Evolutionary conservation across 2,329 filamentous ascomycete species (phyloP), one percentile per base, ranked within the genome.

Genomic region (Aspergillus sp.): DNA sequence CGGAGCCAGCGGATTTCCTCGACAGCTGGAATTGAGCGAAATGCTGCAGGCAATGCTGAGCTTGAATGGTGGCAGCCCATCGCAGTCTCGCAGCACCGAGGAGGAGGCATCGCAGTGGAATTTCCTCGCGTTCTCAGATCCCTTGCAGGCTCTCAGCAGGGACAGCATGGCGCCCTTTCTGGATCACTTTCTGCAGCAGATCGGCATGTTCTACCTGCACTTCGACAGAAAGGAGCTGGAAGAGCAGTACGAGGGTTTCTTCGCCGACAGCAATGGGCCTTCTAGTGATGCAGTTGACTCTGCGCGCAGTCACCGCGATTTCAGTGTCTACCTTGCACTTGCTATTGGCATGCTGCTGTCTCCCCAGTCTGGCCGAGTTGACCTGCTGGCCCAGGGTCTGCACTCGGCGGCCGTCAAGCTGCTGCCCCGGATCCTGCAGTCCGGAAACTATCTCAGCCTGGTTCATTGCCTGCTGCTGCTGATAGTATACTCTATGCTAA

Each of bases 401-500:
- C 36, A 58, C 57, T 53, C 57, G 53, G 30, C 56, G 22, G 36
- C 48, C 9, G 36, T 41, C 22, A 51, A 42, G 22, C 15, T 51
- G 52, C 13, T 57, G 62, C 26, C 48, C 55, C n/a, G 12, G 26
- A 63, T 64, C 3, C 30, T 64, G 12, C 50, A 55, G 3, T 47
- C 30, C 3, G 57, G 57, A 6, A 56, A 53, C 15, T 48, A 44
- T 15, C 13, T 56, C 5, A 53, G 59, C 1, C 52, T 58, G 5
- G 48, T 65, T 0, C 56, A 58, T 15, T 64, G 63, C 49, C 64
- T 66, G 60, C 44, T 59, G n/a, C 64, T 55, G 18, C 49, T 71
- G 34, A 56, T 66, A 9, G 15, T 69, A 9, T 66, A 69, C 44
- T 67, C 69, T 5, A 59, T 64, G 41, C 52, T 65, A 12, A 64